Evolutionary conservation across 805 yeast species (phyloP).

Genomic region (Lachancea thermotolerans): DNA sequence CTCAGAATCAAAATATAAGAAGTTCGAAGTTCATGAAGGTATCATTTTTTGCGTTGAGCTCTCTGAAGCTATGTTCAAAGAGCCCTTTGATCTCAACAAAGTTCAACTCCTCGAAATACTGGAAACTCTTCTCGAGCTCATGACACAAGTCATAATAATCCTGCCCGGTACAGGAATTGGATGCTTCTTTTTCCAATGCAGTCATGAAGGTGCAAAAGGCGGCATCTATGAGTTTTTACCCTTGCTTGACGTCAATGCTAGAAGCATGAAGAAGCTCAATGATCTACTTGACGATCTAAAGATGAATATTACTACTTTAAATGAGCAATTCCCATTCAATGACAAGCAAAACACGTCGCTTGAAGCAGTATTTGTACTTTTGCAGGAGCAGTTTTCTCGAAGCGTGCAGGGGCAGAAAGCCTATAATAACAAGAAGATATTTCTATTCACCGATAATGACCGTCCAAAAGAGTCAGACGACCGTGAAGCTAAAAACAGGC

Average conservation of each 20-base stretch:
- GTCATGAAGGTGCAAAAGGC: constrained; percentile 30
- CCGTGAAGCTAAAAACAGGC: constrained; percentile 36
- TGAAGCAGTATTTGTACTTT: constrained; percentile 40
- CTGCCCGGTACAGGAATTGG: constrained; percentile 71
- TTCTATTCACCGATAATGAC: constrained; percentile 72
- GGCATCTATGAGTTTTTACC: constrained; percentile 48
- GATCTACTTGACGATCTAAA: constrained; percentile 42
- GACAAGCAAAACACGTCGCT: constrained; percentile 26
- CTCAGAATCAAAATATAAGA: constrained; percentile 10
- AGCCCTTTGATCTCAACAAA: constrained; percentile 31
- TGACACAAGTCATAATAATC: constrained; percentile 58
- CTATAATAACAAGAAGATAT: constrained; percentile 52
- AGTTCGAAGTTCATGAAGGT: constrained; percentile 52
- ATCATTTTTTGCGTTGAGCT: constrained; percentile 57
- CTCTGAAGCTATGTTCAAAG: constrained; percentile 38
- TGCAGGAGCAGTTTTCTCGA: constrained; percentile 49
- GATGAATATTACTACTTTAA: constrained; percentile 19
- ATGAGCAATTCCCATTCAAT: constrained; percentile 28
- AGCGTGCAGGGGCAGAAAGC: constrained; percentile 34
- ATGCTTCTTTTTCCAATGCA: constrained; percentile 52
- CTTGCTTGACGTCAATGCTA: constrained; percentile 47
- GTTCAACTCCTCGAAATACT: constrained; percentile 48
- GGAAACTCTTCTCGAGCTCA: constrained; percentile 50
- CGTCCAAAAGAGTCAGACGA: constrained; percentile 47
- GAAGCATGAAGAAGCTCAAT: constrained; percentile 50